Percentiles rank a stretch among this genome's conserved stretches.
phyloP scores from a whole-genome alignment of 73 alveolate genomes.

The Paramecium biaurelia region DNA sequence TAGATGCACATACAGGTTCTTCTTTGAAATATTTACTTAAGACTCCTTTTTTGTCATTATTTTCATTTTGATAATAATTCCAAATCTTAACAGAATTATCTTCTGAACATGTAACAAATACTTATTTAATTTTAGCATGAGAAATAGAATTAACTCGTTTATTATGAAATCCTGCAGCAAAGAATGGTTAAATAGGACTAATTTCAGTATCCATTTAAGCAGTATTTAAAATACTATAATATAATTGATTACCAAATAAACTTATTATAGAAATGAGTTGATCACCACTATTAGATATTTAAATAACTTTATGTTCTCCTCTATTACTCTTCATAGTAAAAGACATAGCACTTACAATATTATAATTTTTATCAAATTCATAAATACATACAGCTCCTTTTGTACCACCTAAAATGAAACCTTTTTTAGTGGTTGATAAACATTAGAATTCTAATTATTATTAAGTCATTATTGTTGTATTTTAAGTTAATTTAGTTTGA shows the following conservation, averaged over 20 bases:
- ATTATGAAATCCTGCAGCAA: slow-evolving; percentile 64
- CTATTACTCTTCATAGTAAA: slow-evolving; percentile 55
- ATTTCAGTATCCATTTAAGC: slow-evolving; percentile 55
- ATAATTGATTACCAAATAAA: slow-evolving; percentile 29
- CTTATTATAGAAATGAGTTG: slow-evolving; percentile 44
- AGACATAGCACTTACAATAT: slow-evolving; percentile 49
- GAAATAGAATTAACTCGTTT: slow-evolving; percentile 60
- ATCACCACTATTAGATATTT: slow-evolving; percentile 53
- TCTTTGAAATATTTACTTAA: slow-evolving; percentile 56
- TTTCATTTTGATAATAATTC: slow-evolving; percentile 61
- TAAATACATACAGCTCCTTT: slow-evolving; percentile 59
- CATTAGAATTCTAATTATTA: slow-evolving; percentile 46
- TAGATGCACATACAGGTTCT: slow-evolving; percentile 58
- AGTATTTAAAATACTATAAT: slow-evolving; percentile 24
- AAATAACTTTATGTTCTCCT: slow-evolving; percentile 58
- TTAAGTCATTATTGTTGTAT: neutral
- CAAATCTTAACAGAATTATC: slow-evolving; percentile 64
- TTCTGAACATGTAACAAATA: slow-evolving; percentile 62
- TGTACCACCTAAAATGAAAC: slow-evolving; percentile 60
- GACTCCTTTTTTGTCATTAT: slow-evolving; percentile 47
- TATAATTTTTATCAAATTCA: slow-evolving; percentile 55
- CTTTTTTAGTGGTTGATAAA: slow-evolving; percentile 58
- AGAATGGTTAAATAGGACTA: slow-evolving; percentile 53
- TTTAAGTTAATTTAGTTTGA: slow-evolving; percentile 26
- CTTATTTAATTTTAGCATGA: slow-evolving; percentile 43